Evolutionary conservation across 345 rosid genomes (phyloP).

Genomic region (Eucalyptus albens): DNA sequence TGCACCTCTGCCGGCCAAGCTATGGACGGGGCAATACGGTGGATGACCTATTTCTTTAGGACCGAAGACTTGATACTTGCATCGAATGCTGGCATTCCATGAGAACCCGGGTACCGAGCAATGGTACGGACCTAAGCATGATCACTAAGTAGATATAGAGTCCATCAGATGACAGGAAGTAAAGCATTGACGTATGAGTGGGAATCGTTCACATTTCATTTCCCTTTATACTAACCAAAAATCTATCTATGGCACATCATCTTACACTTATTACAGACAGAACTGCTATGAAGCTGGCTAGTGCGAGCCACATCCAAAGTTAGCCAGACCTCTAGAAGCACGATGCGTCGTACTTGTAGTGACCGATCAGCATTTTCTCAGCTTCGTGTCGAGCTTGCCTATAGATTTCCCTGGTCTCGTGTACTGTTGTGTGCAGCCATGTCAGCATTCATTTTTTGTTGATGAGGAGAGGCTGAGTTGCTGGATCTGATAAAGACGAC

Average conservation of each 20-base stretch:
- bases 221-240: not conserved
- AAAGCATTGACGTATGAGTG: not conserved
- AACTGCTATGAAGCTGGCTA: not conserved
- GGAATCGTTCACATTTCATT: not conserved
- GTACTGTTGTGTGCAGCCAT: not conserved
- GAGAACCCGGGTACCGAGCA: not conserved
- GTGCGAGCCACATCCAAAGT: not conserved
- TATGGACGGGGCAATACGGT: not conserved
- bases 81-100: not conserved
- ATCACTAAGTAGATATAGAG: not conserved
- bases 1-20: not conserved
- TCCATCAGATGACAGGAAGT: not conserved
- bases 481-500: not conserved
- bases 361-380: not conserved
- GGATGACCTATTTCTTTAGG: not conserved
- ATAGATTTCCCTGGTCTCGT: not conserved
- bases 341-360: not conserved
- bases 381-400: not conserved
- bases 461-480: not conserved
- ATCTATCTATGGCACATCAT: not conserved
- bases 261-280: not conserved
- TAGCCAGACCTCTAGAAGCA: not conserved
- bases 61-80: not conserved
- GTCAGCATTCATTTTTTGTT: not conserved
- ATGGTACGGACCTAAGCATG: not conserved